A percentile compares a stretch with the other conserved stretches of the same genome.
These are phyloP conservation scores for Ananas comosus DNA, from an alignment of 176 grass and related monocot genomes.

Conservation along the genomic window DNA sequence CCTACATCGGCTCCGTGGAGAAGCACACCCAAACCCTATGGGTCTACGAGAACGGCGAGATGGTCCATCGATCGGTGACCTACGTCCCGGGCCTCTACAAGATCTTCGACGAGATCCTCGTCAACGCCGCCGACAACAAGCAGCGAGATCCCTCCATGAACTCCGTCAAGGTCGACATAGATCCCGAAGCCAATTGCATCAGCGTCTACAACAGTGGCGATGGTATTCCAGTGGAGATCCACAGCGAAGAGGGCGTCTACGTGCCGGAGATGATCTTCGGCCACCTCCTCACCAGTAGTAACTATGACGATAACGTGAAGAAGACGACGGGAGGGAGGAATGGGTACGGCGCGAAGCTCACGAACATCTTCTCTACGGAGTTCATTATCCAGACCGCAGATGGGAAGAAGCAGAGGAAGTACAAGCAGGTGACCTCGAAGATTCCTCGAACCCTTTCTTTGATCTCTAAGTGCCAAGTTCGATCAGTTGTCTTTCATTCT, in stretches of 20 bases:
- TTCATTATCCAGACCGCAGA: constrained; percentile 84
- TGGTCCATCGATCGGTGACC: constrained; percentile 42
- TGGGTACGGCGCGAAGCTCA: constrained; percentile 89
- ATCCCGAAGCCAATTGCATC: constrained; percentile 40
- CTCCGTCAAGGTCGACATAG: constrained; percentile 66
- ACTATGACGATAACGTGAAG: constrained; percentile 74
- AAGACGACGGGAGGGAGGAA: constrained; percentile 97
- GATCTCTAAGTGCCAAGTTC: not conserved
- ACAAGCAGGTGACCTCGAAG: constrained; percentile 59
- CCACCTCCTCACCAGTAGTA: constrained; percentile 91
- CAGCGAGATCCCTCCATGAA: constrained; percentile 86
- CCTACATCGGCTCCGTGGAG: constrained; percentile 76
- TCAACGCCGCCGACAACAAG: constrained; percentile 97
- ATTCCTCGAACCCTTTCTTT: not conserved
- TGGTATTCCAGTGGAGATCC: constrained; percentile 82
- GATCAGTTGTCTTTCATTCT: not conserved
- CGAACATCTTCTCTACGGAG: constrained; percentile 94
- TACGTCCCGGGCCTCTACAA: constrained; percentile 97
- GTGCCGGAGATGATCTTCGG: constrained; percentile 97
- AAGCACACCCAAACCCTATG: constrained; percentile 64
- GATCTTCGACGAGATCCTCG: constrained; percentile 98
- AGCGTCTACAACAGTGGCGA: constrained; percentile 81
- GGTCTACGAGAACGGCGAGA: constrained; percentile 56
- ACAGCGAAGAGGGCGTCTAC: constrained; percentile 78
- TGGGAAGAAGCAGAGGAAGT: constrained; percentile 55